Evolutionary conservation across 192 early-diverging fungal species (phyloP), one percentile per base, ranked within the genome.

Genomic region (Podila epigama): DNA sequence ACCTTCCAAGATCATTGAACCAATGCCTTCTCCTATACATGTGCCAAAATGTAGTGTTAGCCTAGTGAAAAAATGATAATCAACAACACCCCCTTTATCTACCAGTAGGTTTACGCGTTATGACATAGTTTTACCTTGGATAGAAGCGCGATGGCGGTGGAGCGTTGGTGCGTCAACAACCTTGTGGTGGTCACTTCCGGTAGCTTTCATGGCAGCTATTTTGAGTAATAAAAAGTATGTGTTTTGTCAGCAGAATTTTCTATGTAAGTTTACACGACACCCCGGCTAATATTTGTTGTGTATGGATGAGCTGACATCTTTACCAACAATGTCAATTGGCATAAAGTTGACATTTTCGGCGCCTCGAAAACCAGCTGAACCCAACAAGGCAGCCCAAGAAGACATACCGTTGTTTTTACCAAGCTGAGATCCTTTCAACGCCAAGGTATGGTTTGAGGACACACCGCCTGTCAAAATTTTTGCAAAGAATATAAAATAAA

Each of bases 291-390:
- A n/a, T n/a, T 28, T 20, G 28, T 27, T 0, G 9, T 29, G 3
- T 16, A 29, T 15, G 16, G 2, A 0, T 7, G 1, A 20, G 2
- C 31, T 22, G n/a, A n/a, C n/a, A 22, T 48, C n/a, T 4, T 15
- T 52, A 64, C 62, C 51, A 27, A 36, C 37, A 18, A 64, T 64
- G 27, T 64, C 62, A 28, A 64, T 29, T 15, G 62, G 51, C 51
- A 40, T 64, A 35, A 37, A 64, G 13, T 16, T 12, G 27, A 31
- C 18, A 37, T 28, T 9, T 12, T 64, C 62, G 25, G 34, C 62
- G 1, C 62, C 62, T n/a, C 12, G n/a, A 18, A 64, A 64, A 12
- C 62, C 62, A 18, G 51, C 40, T 1, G 62, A 51, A 6, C 62
- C 62, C 4, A 64, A 36, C 34, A 53, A 22, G 11, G 62, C 22